Evolutionary conservation across 225 moss, liverwort and hornwort species (phyloP), one percentile per base, ranked within the genome.

Genomic region (Asterella californica): DNA sequence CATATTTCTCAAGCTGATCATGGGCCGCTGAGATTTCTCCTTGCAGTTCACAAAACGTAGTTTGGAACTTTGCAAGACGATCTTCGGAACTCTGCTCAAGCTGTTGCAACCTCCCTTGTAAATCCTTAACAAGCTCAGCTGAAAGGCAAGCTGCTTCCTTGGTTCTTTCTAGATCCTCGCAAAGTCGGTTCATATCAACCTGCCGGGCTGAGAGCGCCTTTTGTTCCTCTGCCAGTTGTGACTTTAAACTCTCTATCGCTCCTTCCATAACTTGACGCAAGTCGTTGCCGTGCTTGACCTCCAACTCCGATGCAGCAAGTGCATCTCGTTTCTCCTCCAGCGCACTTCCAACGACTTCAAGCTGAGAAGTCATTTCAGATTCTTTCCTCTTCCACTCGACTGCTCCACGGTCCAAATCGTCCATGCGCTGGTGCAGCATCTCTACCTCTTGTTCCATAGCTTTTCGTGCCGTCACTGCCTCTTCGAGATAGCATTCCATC

Each of bases 401-500:
- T 52, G 88, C 85, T 66, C 88, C 83, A 62, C 83, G 84, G 22
- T 83, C 76, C 59, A 91, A 60, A 59, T 89, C 88, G 22, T 81
- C 87, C 83, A 88, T 90, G 74, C 84, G 88, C 42, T 83, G 79
- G 24, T 67, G 80, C 15, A 94, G 86, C 66, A 88, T 80, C 65
- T 90, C 80, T 61, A 92, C 72, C 62, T 88, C 84, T 33, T 57
- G 69, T 57, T 87, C 78, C 84, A 88, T 89, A 37, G 75, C 80
- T 55, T 80, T 79, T 59, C 83, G 83, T 27, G 82, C 85, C 70
- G 83, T 83, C 55, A 88, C 71, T 54, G 84, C 88, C 80, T 88
- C 90, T 79, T 92, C 87, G 10, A 96, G 74, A 70, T 89, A 86
- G 66, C 89, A 91, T 61, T 91, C 92, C 77, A 91, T 85, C 80